A percentile compares a stretch with the other conserved stretches of the same genome.
phyloP scores from a whole-genome alignment of 805 yeast species.

The Candida golubevii region DNA sequence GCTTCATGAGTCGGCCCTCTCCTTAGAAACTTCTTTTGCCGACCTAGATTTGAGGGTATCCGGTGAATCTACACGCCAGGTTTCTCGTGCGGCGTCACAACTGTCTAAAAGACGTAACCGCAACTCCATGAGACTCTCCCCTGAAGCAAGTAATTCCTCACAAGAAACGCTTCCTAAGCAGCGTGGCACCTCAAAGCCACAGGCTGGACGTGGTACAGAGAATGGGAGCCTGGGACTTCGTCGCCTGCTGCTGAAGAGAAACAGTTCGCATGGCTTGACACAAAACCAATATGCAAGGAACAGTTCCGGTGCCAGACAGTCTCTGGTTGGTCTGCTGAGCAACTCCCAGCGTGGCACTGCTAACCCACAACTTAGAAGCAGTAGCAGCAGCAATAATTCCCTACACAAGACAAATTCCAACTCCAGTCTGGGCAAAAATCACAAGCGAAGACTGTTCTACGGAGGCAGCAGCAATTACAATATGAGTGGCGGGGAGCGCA shows the following conservation, averaged over 20 bases:
- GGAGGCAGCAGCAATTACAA: constrained; percentile 22
- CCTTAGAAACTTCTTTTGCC: constrained; percentile 18
- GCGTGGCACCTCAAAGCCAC: constrained; percentile 3
- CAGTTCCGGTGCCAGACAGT: constrained; percentile 5
- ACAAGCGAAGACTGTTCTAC: constrained; percentile 32
- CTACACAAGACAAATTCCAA: constrained; percentile 6
- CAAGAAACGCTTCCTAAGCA: constrained; percentile 12
- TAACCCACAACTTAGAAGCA: not conserved
- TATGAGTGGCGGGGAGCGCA: constrained; percentile 3
- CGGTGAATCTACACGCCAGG: constrained; percentile 4
- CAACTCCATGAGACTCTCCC: constrained; percentile 29
- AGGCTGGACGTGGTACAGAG: not conserved
- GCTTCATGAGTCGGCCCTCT: constrained; percentile 30
- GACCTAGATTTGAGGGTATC: constrained; percentile 2
- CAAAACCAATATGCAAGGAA: constrained; percentile 2
- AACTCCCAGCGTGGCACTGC: constrained; percentile 1
- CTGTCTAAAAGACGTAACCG: constrained; percentile 26
- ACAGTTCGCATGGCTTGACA: constrained; percentile 4
- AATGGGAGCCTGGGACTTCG: constrained; percentile 3
- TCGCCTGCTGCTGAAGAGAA: constrained; percentile 7
- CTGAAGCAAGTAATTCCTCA: constrained; percentile 9
- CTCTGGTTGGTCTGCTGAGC: constrained; percentile 8
- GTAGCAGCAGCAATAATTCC: constrained; percentile 3
- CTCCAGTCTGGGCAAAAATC: constrained; percentile 12
- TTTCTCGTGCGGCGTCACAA: constrained; percentile 5